Conservation (phyloP, 78 protist genomes). For the Monosiga brevicollis region DNA sequence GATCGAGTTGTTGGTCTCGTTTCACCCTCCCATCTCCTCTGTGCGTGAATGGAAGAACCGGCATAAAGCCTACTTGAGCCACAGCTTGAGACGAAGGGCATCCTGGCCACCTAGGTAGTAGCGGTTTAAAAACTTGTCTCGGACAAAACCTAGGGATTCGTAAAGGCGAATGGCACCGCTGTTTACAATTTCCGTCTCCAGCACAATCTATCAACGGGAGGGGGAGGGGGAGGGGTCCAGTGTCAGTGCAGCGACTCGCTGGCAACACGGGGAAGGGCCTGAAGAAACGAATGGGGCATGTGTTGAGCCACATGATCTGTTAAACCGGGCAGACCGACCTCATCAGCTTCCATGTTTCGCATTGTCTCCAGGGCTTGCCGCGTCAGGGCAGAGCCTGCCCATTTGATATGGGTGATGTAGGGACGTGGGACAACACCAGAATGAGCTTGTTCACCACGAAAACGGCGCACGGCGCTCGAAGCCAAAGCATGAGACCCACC, state of each 20-base stretch:
- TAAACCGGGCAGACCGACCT: neutral
- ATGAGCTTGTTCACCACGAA: neutral
- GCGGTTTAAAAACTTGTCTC: constrained; percentile 59
- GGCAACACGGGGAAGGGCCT: neutral
- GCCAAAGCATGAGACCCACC: constrained; percentile 24
- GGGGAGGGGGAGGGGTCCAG: neutral
- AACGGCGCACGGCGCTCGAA: neutral
- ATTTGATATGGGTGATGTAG: too few species aligned
- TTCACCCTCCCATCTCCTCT: too few species aligned
- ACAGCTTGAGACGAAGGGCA: constrained; percentile 46
- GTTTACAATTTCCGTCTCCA: constrained; percentile 69
- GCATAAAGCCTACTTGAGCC: constrained; percentile 36
- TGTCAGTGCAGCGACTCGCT: neutral
- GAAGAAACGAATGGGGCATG: neutral
- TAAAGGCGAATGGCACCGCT: constrained; percentile 65
- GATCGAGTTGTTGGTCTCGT: too few species aligned
- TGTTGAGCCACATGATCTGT: neutral
- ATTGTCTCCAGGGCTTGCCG: neutral
- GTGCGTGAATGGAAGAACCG: too few species aligned
- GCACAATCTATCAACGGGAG: constrained; percentile 41
- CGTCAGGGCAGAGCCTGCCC: too few species aligned
- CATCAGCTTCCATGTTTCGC: neutral
- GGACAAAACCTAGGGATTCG: constrained; percentile 70
- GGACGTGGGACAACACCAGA: too few species aligned
- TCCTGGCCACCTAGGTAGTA: constrained; percentile 56